A percentile compares a stretch with the other conserved stretches of the same genome.
Evolutionary conservation across 2,329 filamentous ascomycete genomes (phyloP).

Genomic region (Neospermospora avenae): DNA sequence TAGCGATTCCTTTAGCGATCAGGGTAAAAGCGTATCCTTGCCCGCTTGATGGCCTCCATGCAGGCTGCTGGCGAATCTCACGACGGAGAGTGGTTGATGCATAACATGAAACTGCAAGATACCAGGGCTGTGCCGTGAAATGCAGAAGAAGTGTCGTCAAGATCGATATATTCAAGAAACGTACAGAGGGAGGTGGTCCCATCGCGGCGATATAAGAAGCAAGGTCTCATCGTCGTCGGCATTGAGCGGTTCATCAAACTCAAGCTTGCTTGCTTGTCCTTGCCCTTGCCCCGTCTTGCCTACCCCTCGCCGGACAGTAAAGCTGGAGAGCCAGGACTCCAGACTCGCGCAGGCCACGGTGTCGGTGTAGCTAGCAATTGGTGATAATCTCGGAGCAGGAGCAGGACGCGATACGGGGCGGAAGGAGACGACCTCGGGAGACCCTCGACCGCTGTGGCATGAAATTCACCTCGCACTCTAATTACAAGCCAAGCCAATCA

Average conservation of each 20-base stretch:
- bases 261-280: neutral
- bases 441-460: constrained; percentile 3
- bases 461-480: constrained; percentile 6
- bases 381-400: constrained; percentile 9
- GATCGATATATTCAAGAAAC: too few species aligned
- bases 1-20: neutral
- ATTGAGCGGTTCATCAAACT: constrained; percentile 21
- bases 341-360: neutral
- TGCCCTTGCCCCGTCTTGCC: too few species aligned
- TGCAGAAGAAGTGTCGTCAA: constrained; percentile 1
- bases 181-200: too few species aligned
- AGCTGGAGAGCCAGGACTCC: too few species aligned
- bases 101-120: constrained; percentile 17
- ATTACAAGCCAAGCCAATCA: neutral
- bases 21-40: constrained; percentile 6
- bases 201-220: constrained; percentile 5
- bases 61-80: constrained; percentile 8
- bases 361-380: constrained; percentile 8
- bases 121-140: constrained; percentile 3
- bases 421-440: neutral
- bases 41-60: constrained; percentile 8
- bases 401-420: neutral
- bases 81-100: constrained; percentile 11
- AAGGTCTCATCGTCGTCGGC: constrained; percentile 6
- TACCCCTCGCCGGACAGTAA: too few species aligned